Evolutionary conservation across 257 asterid species (phyloP), one percentile per base, ranked within the genome.

Genomic region (Solanum pinnatisectum): DNA sequence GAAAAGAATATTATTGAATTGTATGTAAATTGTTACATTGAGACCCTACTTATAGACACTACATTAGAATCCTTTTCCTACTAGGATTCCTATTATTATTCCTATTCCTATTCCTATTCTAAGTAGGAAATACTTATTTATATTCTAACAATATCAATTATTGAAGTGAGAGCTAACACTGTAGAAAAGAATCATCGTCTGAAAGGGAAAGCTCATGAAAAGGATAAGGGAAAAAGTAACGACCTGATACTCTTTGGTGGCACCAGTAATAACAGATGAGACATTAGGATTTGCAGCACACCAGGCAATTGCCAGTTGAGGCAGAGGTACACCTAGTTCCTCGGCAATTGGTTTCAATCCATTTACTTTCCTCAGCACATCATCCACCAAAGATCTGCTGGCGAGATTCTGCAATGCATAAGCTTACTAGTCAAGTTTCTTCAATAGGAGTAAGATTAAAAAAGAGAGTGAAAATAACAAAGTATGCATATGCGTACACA

Each of bases 231-330:
- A 46, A 89, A 84, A 87, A 84, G 10, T 84, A 88, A 78, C 60
- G 85, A 97, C 99, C 99, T 97, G 99, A 87, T 92, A 81, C 89
- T 92, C 96, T 92, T 94, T 97, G 91, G 98, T 97, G 88, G 99
- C 98, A 63, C 99, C 99, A 33, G 99, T 97, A 88, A 97, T 96
- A 87, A 97, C 99, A 7, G 99, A 93, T 30, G 99, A 95, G 83
- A 97, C 99, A 87, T 97, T 93, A 32, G 99, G 99, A 91, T 97
- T 97, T 40, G 97, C 89, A 89, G 99, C 99, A 91, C 99, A 97
- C 99, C 99, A 97, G 18, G 99, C 99, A 88, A 97, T 94, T 30
- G 99, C 98, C 73, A 97, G 97, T 91, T 96, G 99, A 81, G 99
- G 89, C 56, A 96, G 88, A 91, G 98, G 90, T 89, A 96, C 99